These are phyloP conservation scores for Inonotus obliquus DNA, from an alignment of 1,284 basidiomycete genomes.

Conservation along the genomic window DNA sequence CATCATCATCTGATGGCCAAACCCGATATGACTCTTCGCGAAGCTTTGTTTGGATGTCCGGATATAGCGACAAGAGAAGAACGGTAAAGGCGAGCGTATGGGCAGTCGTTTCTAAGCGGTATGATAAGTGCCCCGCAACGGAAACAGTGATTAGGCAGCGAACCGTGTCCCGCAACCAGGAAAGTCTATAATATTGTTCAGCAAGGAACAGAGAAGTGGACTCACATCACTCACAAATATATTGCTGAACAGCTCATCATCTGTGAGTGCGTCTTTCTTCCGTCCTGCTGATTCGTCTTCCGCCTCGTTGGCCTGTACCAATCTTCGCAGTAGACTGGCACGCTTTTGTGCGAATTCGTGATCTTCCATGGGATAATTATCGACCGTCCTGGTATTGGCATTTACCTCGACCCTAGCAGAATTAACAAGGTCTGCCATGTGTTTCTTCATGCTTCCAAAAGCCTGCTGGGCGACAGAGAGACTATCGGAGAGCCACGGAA, in stretches of 20 bases:
- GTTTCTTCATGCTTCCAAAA: conserved; percentile 5
- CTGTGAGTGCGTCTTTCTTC: conserved; percentile 7
- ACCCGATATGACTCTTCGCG: conserved; percentile 26
- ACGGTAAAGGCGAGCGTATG: conserved; percentile 32
- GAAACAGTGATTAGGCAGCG: not conserved
- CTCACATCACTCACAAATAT: conserved; percentile 8
- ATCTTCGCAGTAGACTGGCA: conserved; percentile 5
- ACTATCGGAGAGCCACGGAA: conserved; percentile 9
- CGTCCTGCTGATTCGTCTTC: not conserved
- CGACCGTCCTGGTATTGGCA: no score
- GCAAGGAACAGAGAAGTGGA: not conserved
- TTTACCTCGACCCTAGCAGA: not conserved
- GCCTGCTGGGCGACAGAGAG: not conserved
- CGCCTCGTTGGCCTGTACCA: conserved; percentile 9
- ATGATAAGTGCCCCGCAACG: not conserved
- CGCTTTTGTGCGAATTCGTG: not conserved
- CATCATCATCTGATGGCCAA: conserved; percentile 21
- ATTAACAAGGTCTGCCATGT: conserved; percentile 2
- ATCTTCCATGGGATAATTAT: not conserved
- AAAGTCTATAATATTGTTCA: not conserved
- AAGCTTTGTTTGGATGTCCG: conserved; percentile 31
- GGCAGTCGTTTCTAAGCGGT: conserved; percentile 28
- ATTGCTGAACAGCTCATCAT: conserved; percentile 10
- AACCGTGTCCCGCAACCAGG: conserved; percentile 9
- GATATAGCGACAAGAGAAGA: conserved; percentile 31